Evolutionary conservation across 2,329 filamentous ascomycete genomes (phyloP).

Genomic region (Talaromyces sp.): DNA sequence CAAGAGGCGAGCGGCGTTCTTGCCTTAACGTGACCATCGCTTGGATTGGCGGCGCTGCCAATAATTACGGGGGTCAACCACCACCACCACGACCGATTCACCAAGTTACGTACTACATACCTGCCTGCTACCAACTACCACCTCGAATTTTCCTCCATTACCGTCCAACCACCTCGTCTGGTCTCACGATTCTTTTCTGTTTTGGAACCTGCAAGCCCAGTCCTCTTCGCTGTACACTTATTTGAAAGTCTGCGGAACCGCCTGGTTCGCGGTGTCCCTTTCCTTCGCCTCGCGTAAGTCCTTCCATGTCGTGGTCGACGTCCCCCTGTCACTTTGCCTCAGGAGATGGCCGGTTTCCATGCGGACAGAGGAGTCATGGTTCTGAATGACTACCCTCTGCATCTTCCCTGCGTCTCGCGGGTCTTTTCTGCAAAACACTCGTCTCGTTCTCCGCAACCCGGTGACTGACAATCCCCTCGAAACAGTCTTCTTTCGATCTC

Average conservation of each 20-base stretch:
- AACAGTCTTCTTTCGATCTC: constrained; percentile 13
- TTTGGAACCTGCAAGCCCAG: not conserved
- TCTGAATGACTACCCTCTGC: not conserved
- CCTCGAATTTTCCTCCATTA: constrained; percentile 11
- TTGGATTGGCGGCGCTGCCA: constrained; percentile 16
- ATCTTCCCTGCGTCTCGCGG: not conserved
- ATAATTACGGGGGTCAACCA: constrained; percentile 14
- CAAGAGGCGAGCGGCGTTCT: constrained; percentile 17
- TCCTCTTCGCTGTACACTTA: constrained; percentile 9
- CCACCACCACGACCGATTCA: constrained; percentile 11
- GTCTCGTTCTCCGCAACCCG: not conserved
- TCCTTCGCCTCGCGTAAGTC: constrained; percentile 14
- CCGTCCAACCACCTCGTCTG: constrained; percentile 4
- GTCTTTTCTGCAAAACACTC: not conserved
- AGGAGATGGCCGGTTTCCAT: not conserved
- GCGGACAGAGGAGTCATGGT: constrained; percentile 10
- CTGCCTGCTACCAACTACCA: not conserved
- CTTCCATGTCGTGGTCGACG: not conserved
- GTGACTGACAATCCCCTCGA: constrained; percentile 12
- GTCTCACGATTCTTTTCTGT: not conserved
- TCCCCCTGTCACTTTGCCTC: constrained; percentile 7
- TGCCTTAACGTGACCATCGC: constrained; percentile 5
- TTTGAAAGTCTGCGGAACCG: constrained; percentile 10
- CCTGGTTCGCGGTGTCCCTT: constrained; percentile 18
- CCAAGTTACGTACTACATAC: not conserved